These are phyloP conservation scores for Kwoniella sp. DNA, from an alignment of 768 basidiomycete genomes.

Conservation along the genomic window DNA sequence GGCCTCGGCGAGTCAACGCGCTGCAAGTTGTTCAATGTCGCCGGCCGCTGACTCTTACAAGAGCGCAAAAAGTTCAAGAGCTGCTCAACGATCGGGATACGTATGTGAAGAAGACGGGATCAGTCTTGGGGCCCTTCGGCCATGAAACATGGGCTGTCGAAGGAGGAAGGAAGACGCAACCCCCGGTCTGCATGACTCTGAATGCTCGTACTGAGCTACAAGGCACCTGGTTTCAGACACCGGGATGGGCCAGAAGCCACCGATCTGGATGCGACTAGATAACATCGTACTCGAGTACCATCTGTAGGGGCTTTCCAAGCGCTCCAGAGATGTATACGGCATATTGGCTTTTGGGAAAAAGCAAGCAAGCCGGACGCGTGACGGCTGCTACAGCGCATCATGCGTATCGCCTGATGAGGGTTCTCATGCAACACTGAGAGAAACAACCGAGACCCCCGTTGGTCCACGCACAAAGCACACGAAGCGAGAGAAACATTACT, in stretches of 20 bases:
- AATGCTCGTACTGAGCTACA: background rate
- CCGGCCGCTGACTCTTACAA: conserved; percentile 22
- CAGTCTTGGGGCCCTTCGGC: conserved; percentile 13
- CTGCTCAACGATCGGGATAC: conserved; percentile 23
- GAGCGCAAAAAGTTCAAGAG: conserved; percentile 26
- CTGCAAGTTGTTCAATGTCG: conserved; percentile 31
- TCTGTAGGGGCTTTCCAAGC: too few relatives aligned
- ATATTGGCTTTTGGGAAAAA: too few relatives aligned
- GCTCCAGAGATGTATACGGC: too few relatives aligned
- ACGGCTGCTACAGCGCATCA: too few relatives aligned
- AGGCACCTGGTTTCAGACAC: background rate
- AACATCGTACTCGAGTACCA: too few relatives aligned
- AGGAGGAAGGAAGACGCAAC: conserved; percentile 1
- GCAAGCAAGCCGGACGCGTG: too few relatives aligned
- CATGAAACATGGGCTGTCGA: background rate
- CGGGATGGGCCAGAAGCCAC: background rate
- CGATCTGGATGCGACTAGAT: background rate
- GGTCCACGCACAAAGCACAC: too few relatives aligned
- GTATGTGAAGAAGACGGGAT: conserved; percentile 30
- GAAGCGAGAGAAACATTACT: too few relatives aligned
- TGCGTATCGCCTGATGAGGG: too few relatives aligned
- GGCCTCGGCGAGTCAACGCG: background rate
- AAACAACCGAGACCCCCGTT: too few relatives aligned
- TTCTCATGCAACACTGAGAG: too few relatives aligned
- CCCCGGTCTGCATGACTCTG: background rate